phyloP scores from a whole-genome alignment of 495 filamentous ascomycete genomes.

The Lepraria neglecta region DNA sequence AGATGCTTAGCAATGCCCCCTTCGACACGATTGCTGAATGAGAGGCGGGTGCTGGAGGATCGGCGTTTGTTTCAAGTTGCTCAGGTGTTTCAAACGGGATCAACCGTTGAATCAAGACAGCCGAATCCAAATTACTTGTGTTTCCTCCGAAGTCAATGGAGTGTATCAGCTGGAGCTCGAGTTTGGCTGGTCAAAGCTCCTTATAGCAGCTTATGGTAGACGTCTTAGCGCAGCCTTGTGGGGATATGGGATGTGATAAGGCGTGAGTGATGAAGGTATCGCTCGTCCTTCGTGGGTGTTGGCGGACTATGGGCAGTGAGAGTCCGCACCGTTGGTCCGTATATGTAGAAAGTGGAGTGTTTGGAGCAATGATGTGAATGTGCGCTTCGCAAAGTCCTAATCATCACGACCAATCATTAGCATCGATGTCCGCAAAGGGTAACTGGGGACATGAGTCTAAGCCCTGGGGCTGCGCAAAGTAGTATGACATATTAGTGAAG shows the following conservation, averaged over 20 bases:
- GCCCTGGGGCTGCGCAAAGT: constrained; percentile 23
- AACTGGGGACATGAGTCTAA: constrained; percentile 10
- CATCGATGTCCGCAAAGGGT: neutral
- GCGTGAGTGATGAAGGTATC: neutral
- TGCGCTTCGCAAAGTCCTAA: constrained; percentile 7
- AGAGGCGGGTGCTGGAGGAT: constrained; percentile 8
- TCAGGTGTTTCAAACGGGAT: constrained; percentile 18
- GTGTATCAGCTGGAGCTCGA: neutral
- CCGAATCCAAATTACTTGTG: neutral
- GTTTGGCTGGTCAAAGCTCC: neutral
- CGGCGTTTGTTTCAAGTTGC: constrained; percentile 25
- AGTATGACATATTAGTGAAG: constrained; percentile 2
- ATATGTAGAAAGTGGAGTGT: constrained; percentile 8
- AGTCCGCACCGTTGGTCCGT: neutral
- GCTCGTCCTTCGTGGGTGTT: neutral
- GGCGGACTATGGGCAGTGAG: constrained; percentile 1
- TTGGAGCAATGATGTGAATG: constrained; percentile 2
- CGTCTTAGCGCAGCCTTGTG: constrained; percentile 12
- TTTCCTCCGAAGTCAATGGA: neutral
- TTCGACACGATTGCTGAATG: constrained; percentile 16
- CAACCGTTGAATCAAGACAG: neutral
- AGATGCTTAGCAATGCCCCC: constrained; percentile 25
- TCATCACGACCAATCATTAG: constrained; percentile 4
- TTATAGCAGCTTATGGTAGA: neutral
- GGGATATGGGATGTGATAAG: constrained; percentile 1